Evolutionary conservation across 148 eudicot genomes (phyloP).

Genomic region (Fallopia convolvulus): DNA sequence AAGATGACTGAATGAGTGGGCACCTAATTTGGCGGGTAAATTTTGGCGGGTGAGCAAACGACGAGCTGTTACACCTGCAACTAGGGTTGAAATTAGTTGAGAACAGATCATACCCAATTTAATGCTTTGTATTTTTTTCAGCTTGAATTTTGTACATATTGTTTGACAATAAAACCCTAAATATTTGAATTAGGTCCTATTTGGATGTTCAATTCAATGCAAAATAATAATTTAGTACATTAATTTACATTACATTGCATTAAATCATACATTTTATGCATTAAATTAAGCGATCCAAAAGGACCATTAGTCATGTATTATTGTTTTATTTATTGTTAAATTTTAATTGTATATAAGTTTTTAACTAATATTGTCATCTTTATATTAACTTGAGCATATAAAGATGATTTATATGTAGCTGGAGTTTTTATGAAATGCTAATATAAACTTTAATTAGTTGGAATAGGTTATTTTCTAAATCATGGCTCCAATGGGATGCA

Average conservation of each 20-base stretch:
- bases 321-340: neutral
- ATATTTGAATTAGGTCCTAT: neutral
- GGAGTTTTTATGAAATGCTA: neutral
- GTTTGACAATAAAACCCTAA: neutral
- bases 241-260: no score
- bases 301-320: neutral
- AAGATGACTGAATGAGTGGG: neutral
- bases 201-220: no score
- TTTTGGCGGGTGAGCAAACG: conserved; percentile 28
- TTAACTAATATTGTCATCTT: neutral
- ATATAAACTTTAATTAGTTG: conserved; percentile 2
- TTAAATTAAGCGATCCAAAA: no score
- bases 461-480: neutral
- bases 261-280: no score
- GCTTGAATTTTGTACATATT: neutral
- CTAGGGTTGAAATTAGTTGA: neutral
- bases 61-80: conserved; percentile 17
- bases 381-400: neutral
- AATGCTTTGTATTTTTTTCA: neutral
- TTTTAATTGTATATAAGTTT: neutral
- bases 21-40: conserved; percentile 20
- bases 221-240: no score
- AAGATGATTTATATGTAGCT: neutral
- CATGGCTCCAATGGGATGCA: neutral
- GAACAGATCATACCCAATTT: neutral